Percentiles rank a stretch among this genome's conserved stretches.
phyloP scores from a whole-genome alignment of 73 alveolate genomes.

The Stentor coeruleus region DNA sequence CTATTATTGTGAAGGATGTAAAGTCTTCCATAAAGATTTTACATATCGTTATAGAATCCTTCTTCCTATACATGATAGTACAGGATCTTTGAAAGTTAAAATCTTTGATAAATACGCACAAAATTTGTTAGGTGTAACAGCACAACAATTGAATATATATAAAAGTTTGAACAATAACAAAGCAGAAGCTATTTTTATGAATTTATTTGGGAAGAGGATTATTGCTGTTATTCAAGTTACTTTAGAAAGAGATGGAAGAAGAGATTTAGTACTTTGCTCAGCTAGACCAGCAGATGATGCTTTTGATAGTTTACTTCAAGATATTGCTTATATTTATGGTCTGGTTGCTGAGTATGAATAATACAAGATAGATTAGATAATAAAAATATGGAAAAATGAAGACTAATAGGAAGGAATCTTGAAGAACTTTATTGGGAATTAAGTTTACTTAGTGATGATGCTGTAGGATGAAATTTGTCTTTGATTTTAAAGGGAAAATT shows the following conservation, averaged over 20 bases:
- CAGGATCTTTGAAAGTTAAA: not conserved
- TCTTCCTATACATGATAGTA: not conserved
- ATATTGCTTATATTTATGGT: not conserved
- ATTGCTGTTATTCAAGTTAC: not conserved
- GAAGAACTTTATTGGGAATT: no score
- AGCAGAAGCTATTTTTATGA: not conserved
- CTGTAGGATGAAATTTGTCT: no score
- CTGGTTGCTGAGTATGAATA: no score
- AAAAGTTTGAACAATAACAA: not conserved
- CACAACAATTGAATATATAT: not conserved
- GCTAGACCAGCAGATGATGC: constrained; percentile 1
- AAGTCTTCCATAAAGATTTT: no score
- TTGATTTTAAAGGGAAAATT: no score
- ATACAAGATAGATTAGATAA: no score
- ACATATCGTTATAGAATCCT: not conserved
- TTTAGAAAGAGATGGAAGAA: not conserved
- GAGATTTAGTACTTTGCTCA: not conserved
- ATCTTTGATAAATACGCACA: not conserved
- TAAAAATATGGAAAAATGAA: no score
- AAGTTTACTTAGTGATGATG: no score
- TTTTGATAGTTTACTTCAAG: not conserved
- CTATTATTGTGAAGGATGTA: not conserved
- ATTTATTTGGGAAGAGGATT: not conserved
- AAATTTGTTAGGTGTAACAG: not conserved
- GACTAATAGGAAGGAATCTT: no score